Evolutionary conservation across 768 basidiomycete species (phyloP), one percentile per base, ranked within the genome.

Genomic region (Rhodotorula paludigena): DNA sequence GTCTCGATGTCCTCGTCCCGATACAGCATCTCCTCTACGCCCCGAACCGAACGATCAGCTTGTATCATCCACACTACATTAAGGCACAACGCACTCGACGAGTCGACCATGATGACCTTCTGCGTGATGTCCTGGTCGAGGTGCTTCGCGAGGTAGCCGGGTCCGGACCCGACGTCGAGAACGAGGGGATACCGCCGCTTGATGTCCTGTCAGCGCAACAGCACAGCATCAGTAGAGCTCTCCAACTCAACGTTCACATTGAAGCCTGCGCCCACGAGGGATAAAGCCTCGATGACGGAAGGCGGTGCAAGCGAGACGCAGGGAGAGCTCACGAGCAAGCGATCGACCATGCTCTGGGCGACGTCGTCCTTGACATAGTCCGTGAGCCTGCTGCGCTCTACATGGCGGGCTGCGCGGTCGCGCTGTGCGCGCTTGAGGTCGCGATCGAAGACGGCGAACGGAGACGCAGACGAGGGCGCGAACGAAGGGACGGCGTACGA

Each of bases 341-440:
- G 83, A 76, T 98, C 94, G 79, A 91, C 84, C 84, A 98, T 84
- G 66, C 88, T 82, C 69, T 92, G 89, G 30, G 93, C 92, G 15
- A 93, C 86, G 77, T 94, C 94, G 63, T 90, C 84, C 48, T 90
- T 84, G 36, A 99, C 81, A 78, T 97, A 97, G 81, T 99, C 94
- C 10, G 92, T 91, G 0, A 85, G 84, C 74, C 85, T 82, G 74
- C 89, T 92, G 38, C 82, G 80, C 32, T 79, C 78, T 28, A 86
- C 81, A 64, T 82, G 79, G 58, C 78, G 72, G 8, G 85, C 89
- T 0, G 90, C 87, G 20, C 85, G 80, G 76, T 97, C 87, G 73
- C 84, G 86, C 79, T 98, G 93, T 12, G 84, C 75, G 47, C 79
- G 82, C 78, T 98, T 98, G 14, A 81, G 85, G 52, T 81, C 78